Percentiles rank a stretch among this genome's conserved stretches.
Conservation (phyloP, 2,329 filamentous ascomycete species). For the Seiridium unicorne region DNA sequence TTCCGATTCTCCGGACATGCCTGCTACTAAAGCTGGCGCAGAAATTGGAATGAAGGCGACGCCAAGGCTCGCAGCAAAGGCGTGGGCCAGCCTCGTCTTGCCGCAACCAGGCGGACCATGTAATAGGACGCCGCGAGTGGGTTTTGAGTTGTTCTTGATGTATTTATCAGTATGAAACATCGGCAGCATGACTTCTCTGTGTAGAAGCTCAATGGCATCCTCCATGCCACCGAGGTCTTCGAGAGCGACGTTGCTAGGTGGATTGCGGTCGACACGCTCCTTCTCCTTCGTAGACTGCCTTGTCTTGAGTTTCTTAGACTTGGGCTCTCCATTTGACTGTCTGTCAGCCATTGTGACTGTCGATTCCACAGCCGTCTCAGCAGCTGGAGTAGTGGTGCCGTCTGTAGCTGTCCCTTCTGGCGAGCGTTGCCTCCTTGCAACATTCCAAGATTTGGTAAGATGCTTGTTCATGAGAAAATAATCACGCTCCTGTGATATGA, state of each 20-base stretch:
- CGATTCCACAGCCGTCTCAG: conserved; percentile 24
- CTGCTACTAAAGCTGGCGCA: conserved; percentile 76
- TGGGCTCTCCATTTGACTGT: conserved; percentile 64
- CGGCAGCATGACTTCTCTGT: conserved; percentile 42
- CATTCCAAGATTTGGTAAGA: conserved; percentile 38
- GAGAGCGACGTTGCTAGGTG: conserved; percentile 66
- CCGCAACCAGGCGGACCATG: conserved; percentile 85
- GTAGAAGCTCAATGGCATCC: conserved; percentile 54
- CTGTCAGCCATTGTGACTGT: conserved; percentile 40
- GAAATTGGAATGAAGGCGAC: conserved; percentile 81
- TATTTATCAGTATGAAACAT: conserved; percentile 68
- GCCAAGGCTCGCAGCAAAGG: conserved; percentile 72
- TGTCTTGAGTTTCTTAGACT: conserved; percentile 62
- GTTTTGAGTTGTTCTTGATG: conserved; percentile 62
- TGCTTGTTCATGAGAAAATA: conserved; percentile 38
- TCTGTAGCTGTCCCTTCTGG: conserved; percentile 15
- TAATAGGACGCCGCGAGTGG: conserved; percentile 72
- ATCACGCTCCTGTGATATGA: conserved; percentile 21
- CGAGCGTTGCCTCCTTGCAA: conserved; percentile 21
- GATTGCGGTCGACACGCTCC: conserved; percentile 47
- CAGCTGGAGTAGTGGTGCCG: conserved; percentile 16
- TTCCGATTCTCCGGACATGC: conserved; percentile 87
- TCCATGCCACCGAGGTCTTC: conserved; percentile 77
- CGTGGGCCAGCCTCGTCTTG: conserved; percentile 81
- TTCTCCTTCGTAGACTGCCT: conserved; percentile 40